A percentile compares a stretch with the other conserved stretches of the same genome.
phyloP scores from a whole-genome alignment of 2,329 filamentous ascomycete genomes.

The Sarocladium kiliense region DNA sequence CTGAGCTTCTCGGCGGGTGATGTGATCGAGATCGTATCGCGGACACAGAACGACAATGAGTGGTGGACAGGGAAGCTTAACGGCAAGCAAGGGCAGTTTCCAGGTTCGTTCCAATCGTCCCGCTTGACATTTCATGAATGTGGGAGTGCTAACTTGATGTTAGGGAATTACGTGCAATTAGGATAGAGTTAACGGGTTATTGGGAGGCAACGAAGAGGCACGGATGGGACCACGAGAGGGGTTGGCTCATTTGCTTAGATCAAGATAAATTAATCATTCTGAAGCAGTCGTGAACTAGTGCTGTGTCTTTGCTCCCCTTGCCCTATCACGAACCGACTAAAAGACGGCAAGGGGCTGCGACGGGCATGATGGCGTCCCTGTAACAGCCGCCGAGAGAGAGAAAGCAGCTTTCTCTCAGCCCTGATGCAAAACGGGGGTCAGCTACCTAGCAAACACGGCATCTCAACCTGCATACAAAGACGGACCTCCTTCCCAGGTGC shows the following conservation, averaged over 20 bases:
- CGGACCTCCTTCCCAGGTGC: too few species aligned
- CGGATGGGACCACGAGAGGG: constrained; percentile 2
- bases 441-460: background rate
- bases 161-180: constrained; percentile 48
- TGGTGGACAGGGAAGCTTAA: constrained; percentile 89
- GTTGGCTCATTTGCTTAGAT: background rate
- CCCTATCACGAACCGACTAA: too few species aligned
- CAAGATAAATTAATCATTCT: background rate
- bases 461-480: background rate
- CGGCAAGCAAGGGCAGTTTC: constrained; percentile 85
- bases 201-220: background rate
- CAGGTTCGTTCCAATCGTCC: constrained; percentile 56
- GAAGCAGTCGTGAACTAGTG: background rate
- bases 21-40: constrained; percentile 77
- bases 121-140: background rate
- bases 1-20: constrained; percentile 87
- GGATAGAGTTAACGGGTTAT: constrained; percentile 9
- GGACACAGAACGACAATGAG: constrained; percentile 89
- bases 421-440: background rate
- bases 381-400: too few species aligned
- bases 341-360: too few species aligned
- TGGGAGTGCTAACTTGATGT: constrained; percentile 18
- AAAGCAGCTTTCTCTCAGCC: background rate
- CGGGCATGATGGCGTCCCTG: too few species aligned
- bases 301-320: background rate